A percentile compares a stretch with the other conserved stretches of the same genome.
Conservation (phyloP, 352 stramenopile species). For the Achlya hypogyna region DNA sequence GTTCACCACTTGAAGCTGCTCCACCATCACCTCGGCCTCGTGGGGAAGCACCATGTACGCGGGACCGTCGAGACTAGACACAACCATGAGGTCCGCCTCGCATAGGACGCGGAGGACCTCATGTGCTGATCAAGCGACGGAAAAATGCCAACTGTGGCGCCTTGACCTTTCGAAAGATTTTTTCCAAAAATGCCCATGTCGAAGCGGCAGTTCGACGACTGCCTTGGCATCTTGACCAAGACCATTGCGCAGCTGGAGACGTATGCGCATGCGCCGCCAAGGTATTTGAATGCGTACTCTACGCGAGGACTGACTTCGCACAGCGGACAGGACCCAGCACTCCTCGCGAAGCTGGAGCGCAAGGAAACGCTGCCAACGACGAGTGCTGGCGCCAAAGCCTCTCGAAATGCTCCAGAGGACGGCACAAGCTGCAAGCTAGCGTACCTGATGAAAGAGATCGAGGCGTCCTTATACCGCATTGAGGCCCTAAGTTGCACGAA, state of each 20-base stretch:
- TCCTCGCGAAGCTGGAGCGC: too few species aligned
- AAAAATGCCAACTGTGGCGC: neutral
- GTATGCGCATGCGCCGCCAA: too few species aligned
- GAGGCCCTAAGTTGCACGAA: neutral
- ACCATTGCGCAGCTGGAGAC: neutral
- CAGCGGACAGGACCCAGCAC: too few species aligned
- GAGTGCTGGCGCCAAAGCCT: too few species aligned
- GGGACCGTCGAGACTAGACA: constrained; percentile 3
- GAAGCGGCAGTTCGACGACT: neutral
- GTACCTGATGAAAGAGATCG: neutral
- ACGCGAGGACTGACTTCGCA: neutral
- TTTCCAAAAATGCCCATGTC: neutral
- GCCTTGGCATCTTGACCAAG: neutral
- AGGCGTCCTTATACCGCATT: neutral
- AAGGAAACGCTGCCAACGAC: too few species aligned
- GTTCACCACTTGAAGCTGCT: constrained; percentile 47
- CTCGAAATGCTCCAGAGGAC: too few species aligned
- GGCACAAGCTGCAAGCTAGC: neutral
- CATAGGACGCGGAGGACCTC: neutral
- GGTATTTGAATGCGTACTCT: neutral
- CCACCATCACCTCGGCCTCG: constrained; percentile 81
- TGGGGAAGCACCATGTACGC: constrained; percentile 60
- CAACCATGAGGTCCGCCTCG: neutral
- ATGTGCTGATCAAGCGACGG: neutral
- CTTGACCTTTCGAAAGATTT: neutral